These are phyloP conservation scores for Cornus controversa DNA, from an alignment of 148 eudicot species.

Conservation along the genomic window DNA sequence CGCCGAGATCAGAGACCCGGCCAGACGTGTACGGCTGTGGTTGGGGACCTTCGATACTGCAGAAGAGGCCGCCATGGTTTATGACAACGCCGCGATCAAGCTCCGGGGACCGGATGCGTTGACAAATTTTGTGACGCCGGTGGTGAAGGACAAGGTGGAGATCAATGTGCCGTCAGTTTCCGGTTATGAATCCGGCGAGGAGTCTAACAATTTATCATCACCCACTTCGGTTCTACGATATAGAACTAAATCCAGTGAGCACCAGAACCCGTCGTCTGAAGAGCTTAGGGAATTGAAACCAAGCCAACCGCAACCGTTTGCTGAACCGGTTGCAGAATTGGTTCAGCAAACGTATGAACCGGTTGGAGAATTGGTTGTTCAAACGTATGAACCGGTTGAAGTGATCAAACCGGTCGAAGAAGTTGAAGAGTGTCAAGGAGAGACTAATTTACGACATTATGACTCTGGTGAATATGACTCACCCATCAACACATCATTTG, in stretches of 20 bases:
- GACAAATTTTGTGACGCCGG: slow-evolving; percentile 60
- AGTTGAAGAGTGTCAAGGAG: slow-evolving; percentile 38
- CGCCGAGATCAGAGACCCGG: slow-evolving; percentile 93
- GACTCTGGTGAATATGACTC: slow-evolving; percentile 37
- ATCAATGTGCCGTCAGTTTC: slow-evolving; percentile 23
- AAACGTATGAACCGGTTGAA: background rate
- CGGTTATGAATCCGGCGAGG: slow-evolving; percentile 59
- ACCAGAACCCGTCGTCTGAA: too few species aligned
- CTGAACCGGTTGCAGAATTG: too few species aligned
- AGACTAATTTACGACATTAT: slow-evolving; percentile 29
- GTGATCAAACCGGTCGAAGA: background rate
- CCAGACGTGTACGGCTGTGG: slow-evolving; percentile 62
- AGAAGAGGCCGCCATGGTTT: slow-evolving; percentile 88
- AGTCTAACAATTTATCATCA: slow-evolving; percentile 47
- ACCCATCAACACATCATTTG: slow-evolving; percentile 41
- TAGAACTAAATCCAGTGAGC: slow-evolving; percentile 24
- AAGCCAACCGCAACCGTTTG: too few species aligned
- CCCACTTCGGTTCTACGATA: slow-evolving; percentile 65
- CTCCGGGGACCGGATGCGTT: slow-evolving; percentile 86
- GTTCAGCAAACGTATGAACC: too few species aligned
- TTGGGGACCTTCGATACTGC: slow-evolving; percentile 86
- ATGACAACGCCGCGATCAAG: slow-evolving; percentile 85
- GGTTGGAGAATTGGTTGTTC: background rate
- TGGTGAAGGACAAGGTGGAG: slow-evolving; percentile 17
- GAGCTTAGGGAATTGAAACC: too few species aligned